Percentiles rank a stretch among this genome's conserved stretches.
phyloP scores from a whole-genome alignment of 23 red algal species.

The Agarophyton chilense region DNA sequence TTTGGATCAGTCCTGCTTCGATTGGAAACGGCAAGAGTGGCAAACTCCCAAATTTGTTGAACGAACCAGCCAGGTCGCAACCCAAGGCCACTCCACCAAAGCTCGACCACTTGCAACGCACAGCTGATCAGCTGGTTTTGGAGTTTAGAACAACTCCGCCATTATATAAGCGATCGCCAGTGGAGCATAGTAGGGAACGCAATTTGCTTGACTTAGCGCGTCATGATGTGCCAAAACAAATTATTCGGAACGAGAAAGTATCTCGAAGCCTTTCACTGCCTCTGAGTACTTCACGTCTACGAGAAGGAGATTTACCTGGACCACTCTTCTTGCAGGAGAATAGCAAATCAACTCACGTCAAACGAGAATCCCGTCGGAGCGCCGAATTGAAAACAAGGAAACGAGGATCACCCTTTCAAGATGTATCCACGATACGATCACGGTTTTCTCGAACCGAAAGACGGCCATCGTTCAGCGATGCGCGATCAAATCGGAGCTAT shows the following conservation, averaged over 20 bases:
- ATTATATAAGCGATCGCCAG: neutral
- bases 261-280: neutral
- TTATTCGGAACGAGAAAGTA: neutral
- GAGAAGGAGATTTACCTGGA: neutral
- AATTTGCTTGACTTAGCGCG: neutral
- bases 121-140: neutral
- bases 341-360: neutral
- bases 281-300: neutral
- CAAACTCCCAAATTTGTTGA: neutral
- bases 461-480: neutral
- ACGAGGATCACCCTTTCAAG: neutral
- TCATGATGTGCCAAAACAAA: neutral
- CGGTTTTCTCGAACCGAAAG: neutral
- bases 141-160: neutral
- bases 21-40: neutral
- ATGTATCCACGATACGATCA: neutral
- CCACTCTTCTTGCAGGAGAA: neutral
- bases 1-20: neutral
- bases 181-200: neutral
- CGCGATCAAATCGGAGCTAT: neutral
- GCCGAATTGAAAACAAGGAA: too few relatives aligned
- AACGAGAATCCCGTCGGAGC: neutral
- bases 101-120: neutral
- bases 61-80: neutral
- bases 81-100: neutral